These are phyloP conservation scores for Phytophthora rubi DNA, from an alignment of 352 stramenopile genomes.

Conservation along the genomic window DNA sequence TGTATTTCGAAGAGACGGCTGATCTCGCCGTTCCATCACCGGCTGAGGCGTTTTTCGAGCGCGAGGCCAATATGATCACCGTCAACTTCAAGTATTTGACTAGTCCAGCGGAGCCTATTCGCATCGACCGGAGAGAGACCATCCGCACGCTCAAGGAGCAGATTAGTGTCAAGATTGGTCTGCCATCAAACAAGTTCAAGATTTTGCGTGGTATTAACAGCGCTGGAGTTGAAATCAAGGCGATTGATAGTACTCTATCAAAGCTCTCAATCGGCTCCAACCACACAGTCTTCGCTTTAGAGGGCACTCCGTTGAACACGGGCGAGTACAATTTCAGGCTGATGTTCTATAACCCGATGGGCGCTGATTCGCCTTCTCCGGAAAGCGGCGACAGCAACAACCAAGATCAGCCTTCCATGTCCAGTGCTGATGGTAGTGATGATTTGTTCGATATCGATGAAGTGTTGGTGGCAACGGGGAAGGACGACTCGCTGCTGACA, in stretches of 20 bases:
- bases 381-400: slow-evolving; percentile 20
- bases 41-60: slow-evolving; percentile 73
- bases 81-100: slow-evolving; percentile 76
- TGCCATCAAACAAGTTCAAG: slow-evolving; percentile 72
- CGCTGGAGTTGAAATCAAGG: slow-evolving; percentile 82
- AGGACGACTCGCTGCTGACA: slow-evolving; percentile 62
- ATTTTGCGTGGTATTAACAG: slow-evolving; percentile 74
- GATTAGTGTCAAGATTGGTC: slow-evolving; percentile 54
- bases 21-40: slow-evolving; percentile 53
- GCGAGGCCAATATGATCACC: slow-evolving; percentile 80
- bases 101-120: slow-evolving; percentile 51
- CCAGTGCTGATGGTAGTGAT: slow-evolving; percentile 15
- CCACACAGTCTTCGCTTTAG: slow-evolving; percentile 67
- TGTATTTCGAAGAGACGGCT: slow-evolving; percentile 77
- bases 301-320: slow-evolving; percentile 67
- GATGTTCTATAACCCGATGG: slow-evolving; percentile 54
- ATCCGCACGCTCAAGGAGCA: slow-evolving; percentile 62
- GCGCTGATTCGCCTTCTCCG: slow-evolving; percentile 3
- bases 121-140: slow-evolving; percentile 78
- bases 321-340: slow-evolving; percentile 84
- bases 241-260: slow-evolving; percentile 74
- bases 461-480: slow-evolving; percentile 53
- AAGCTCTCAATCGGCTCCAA: slow-evolving; percentile 80
- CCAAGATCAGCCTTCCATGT: slow-evolving; percentile 34
- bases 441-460: slow-evolving; percentile 71